Evolutionary conservation across 2,329 filamentous ascomycete genomes (phyloP), one percentile per base, ranked within the genome.

Genomic region (Cercospora sp.): DNA sequence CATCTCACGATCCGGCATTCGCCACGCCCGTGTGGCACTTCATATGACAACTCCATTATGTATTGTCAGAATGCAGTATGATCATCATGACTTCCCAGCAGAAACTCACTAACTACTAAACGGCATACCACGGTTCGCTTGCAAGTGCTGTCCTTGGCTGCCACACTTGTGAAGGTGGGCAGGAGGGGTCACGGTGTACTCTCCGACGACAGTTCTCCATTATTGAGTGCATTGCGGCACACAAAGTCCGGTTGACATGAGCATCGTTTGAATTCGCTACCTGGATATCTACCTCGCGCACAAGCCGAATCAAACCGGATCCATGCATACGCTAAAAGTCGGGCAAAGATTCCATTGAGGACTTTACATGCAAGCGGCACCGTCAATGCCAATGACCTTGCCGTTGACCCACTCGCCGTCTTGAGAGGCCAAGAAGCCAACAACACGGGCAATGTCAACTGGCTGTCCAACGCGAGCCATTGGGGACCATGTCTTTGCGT

Each of bases 391-490:
- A 71, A 85, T 82, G 76, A 85, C 81, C 80, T 85, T 85, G 76
- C 83, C 83, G 76, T 85, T 85, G 69, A 85, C 80, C 84, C 77
- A 85, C 76, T 89, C 82, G 77, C 87, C 78, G 79, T 88, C 80
- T 81, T 89, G 80, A 77, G 85, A 79, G 74, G 87, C 77, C 79
- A 89, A 73, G 83, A 87, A 82, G 81, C 85, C 87, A 66, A 89
- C 88, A 18, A 89, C 87, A 69, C 88, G 86, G 70, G 88, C 89
- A 77, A 91, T 87, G 77, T 90, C 89, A 76, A 89, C 86, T 66
- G 88, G 88, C 71, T 90, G 87, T 72, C 88, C 88, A 68, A 90
- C 88, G 76, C 88, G 86, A 81, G 85, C 84, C 73, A 88, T 82
- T 43, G 88, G 88, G 18, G 87, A 89, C 87, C 88, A 89, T 69